Evolutionary conservation across 2,329 filamentous ascomycete species (phyloP).

Genomic region (Ceratocystis ficicola): DNA sequence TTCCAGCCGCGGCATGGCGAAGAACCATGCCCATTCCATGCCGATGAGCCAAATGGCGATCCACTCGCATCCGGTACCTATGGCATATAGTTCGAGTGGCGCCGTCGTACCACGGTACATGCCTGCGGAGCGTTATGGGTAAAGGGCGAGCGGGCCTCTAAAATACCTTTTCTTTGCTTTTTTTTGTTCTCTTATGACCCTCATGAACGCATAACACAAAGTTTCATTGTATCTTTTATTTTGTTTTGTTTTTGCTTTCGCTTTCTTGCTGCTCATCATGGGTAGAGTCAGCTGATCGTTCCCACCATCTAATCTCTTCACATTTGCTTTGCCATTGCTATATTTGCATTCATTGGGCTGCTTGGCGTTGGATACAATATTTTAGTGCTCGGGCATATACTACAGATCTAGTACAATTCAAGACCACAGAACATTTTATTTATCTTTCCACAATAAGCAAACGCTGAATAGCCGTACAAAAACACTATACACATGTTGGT

Average conservation of each 20-base stretch:
- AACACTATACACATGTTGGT: too few relatives aligned
- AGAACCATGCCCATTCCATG: constrained; percentile 2
- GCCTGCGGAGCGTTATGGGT: constrained; percentile 15
- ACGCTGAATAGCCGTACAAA: too few relatives aligned
- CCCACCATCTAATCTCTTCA: neutral
- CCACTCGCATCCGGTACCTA: neutral
- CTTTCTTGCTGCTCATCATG: neutral
- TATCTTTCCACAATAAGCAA: too few relatives aligned
- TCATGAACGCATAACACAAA: neutral
- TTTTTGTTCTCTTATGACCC: neutral
- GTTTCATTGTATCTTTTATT: neutral
- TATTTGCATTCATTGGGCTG: constrained; percentile 10
- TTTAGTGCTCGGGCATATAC: constrained; percentile 3
- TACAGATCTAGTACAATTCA: neutral
- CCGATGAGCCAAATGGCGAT: neutral
- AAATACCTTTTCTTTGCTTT: neutral
- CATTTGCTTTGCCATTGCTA: neutral
- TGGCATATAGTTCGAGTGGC: neutral
- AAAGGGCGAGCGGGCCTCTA: neutral
- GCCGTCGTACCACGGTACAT: constrained; percentile 10
- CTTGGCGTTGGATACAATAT: constrained; percentile 4
- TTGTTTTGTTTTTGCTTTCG: neutral
- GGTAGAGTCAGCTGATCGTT: neutral
- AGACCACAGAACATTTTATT: neutral
- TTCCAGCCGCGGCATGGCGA: neutral